These are phyloP conservation scores for Ploettnerulaceae sp. DNA, from an alignment of 2,329 filamentous ascomycete genomes.

Conservation along the genomic window DNA sequence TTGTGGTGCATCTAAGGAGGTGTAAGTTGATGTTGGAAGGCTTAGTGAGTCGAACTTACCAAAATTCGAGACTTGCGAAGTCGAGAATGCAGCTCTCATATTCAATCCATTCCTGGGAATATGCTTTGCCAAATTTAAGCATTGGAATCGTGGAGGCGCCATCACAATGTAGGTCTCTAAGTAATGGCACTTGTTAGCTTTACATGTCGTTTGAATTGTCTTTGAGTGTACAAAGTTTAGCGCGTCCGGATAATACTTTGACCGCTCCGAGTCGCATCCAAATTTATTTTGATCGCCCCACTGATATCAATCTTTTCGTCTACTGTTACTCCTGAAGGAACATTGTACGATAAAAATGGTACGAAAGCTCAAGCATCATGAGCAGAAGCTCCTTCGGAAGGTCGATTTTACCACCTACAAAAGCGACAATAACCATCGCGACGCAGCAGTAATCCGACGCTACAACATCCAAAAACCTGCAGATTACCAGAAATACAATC, in stretches of 20 bases:
- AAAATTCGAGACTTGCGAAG: slow-evolving; percentile 20
- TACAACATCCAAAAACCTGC: slow-evolving; percentile 89
- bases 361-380: slow-evolving; percentile 92
- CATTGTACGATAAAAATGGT: slow-evolving; percentile 84
- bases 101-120: slow-evolving; percentile 10
- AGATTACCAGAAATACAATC: slow-evolving; percentile 69
- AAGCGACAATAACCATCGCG: slow-evolving; percentile 80
- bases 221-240: no score
- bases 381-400: slow-evolving; percentile 87
- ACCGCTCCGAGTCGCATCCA: no score
- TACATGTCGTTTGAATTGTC: not conserved
- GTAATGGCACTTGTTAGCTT: no score
- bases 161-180: slow-evolving; percentile 11
- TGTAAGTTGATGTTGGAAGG: slow-evolving; percentile 10
- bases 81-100: slow-evolving; percentile 27
- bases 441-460: slow-evolving; percentile 70
- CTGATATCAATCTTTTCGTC: slow-evolving; percentile 4
- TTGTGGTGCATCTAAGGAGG: slow-evolving; percentile 4
- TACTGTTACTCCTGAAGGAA: not conserved
- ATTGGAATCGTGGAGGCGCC: slow-evolving; percentile 31
- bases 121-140: slow-evolving; percentile 24
- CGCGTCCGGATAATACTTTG: no score
- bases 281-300: slow-evolving; percentile 21
- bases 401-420: slow-evolving; percentile 96
- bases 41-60: slow-evolving; percentile 18